Percentiles rank a stretch among this genome's conserved stretches.
Conservation (phyloP, 116 monocot genomes). For the Posidonia oceanica region DNA sequence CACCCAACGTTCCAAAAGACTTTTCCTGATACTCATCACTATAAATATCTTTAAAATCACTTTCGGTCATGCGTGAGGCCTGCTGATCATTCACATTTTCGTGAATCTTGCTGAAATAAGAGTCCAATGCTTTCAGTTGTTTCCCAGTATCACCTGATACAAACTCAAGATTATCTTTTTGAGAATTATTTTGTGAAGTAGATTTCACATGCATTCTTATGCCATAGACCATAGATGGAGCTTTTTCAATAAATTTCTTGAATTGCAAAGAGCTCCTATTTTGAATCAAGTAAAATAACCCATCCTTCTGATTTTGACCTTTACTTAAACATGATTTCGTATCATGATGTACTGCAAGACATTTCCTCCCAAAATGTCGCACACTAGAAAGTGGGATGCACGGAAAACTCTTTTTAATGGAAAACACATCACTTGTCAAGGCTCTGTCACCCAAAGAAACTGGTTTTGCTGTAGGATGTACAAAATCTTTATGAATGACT, state of each 20-base stretch:
- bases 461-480: slow-evolving; percentile 1
- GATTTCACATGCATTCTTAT: slow-evolving; percentile 2
- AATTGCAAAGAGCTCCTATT: background rate
- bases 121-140: slow-evolving; percentile 20
- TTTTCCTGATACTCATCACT: background rate
- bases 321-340: slow-evolving; percentile 1
- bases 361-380: slow-evolving; percentile 4
- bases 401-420: background rate
- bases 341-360: slow-evolving; percentile 4
- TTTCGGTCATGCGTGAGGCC: background rate
- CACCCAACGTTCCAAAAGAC: background rate
- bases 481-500: slow-evolving; percentile 4
- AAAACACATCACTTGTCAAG: background rate
- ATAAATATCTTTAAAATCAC: background rate
- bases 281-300: background rate
- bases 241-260: slow-evolving; percentile 1
- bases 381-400: background rate
- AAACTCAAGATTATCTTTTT: background rate
- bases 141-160: slow-evolving; percentile 7
- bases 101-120: slow-evolving; percentile 25
- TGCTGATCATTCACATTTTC: background rate
- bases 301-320: slow-evolving; percentile 3
- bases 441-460: background rate
- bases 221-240: slow-evolving; percentile 6
- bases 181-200: slow-evolving; percentile 7